Percentiles rank a stretch among this genome's conserved stretches.
These are phyloP conservation scores for Artomyces pyxidatus DNA, from an alignment of 768 basidiomycete species.

Conservation along the genomic window DNA sequence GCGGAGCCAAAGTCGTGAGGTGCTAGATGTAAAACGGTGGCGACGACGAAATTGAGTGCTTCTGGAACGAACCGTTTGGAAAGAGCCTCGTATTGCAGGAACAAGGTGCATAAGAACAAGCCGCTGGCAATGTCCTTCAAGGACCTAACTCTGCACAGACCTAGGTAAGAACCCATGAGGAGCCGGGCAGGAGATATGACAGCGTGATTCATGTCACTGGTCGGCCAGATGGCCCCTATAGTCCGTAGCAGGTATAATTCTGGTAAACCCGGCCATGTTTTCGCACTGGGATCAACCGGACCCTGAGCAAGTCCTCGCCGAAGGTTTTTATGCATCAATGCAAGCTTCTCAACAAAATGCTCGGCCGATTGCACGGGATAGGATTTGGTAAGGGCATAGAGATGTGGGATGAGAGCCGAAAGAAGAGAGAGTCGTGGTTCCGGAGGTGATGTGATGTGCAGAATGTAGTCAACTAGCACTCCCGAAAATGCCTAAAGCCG, in stretches of 20 bases:
- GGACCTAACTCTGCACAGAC: slow-evolving; percentile 71
- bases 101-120: slow-evolving; percentile 80
- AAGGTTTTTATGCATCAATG: slow-evolving; percentile 91
- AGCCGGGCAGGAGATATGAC: slow-evolving; percentile 83
- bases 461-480: slow-evolving; percentile 82
- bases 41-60: slow-evolving; percentile 72
- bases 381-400: slow-evolving; percentile 66
- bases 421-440: slow-evolving; percentile 52
- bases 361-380: slow-evolving; percentile 79
- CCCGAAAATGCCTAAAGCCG: slow-evolving; percentile 54
- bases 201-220: slow-evolving; percentile 88
- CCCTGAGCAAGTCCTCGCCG: slow-evolving; percentile 72
- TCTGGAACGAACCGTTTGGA: slow-evolving; percentile 90
- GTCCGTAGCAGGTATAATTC: slow-evolving; percentile 79
- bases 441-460: slow-evolving; percentile 64
- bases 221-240: slow-evolving; percentile 82
- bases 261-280: slow-evolving; percentile 82
- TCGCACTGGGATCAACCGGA: slow-evolving; percentile 47
- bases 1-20: slow-evolving; percentile 47
- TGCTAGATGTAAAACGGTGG: slow-evolving; percentile 62
- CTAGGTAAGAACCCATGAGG: slow-evolving; percentile 87
- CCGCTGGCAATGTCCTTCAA: slow-evolving; percentile 75
- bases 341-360: slow-evolving; percentile 73
- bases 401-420: slow-evolving; percentile 64
- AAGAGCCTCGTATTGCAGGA: slow-evolving; percentile 74